phyloP scores from a whole-genome alignment of 2,329 filamentous ascomycete genomes.

The Fusarium verrucosum region DNA sequence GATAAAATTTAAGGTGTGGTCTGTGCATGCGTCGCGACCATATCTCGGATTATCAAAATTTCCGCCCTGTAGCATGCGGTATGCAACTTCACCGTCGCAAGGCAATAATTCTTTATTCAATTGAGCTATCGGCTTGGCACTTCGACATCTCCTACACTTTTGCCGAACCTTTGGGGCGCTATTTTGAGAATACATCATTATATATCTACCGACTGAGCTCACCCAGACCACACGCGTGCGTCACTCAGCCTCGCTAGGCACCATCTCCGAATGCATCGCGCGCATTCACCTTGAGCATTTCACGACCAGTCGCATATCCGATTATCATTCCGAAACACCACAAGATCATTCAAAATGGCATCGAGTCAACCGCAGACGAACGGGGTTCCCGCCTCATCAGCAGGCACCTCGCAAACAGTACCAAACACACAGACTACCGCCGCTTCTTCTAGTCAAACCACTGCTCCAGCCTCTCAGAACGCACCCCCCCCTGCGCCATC shows the following conservation, averaged over 20 bases:
- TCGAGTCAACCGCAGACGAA: conserved; percentile 62
- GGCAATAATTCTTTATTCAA: conserved; percentile 4
- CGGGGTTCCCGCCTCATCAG: conserved; percentile 57
- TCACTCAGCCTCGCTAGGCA: neutral
- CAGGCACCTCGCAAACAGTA: conserved; percentile 50
- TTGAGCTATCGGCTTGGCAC: conserved; percentile 2
- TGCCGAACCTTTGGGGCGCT: neutral
- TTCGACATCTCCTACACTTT: neutral
- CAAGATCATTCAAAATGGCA: conserved; percentile 43
- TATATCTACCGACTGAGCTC: neutral
- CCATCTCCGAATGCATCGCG: conserved; percentile 3
- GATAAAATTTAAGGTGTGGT: conserved; percentile 49
- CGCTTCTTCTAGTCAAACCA: conserved; percentile 42
- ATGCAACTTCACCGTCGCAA: conserved; percentile 19
- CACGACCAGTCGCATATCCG: neutral
- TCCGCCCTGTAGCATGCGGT: conserved; percentile 12
- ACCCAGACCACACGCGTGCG: neutral
- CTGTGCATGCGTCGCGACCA: conserved; percentile 38
- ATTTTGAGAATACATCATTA: neutral
- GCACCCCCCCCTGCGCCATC: conserved; percentile 47
- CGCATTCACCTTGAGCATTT: conserved; percentile 3
- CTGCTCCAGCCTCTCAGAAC: conserved; percentile 35
- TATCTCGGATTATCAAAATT: conserved; percentile 39
- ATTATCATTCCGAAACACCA: neutral
- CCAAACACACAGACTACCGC: conserved; percentile 50